phyloP scores from a whole-genome alignment of 2,329 filamentous ascomycete species.

The Pseudopithomyces maydicus region DNA sequence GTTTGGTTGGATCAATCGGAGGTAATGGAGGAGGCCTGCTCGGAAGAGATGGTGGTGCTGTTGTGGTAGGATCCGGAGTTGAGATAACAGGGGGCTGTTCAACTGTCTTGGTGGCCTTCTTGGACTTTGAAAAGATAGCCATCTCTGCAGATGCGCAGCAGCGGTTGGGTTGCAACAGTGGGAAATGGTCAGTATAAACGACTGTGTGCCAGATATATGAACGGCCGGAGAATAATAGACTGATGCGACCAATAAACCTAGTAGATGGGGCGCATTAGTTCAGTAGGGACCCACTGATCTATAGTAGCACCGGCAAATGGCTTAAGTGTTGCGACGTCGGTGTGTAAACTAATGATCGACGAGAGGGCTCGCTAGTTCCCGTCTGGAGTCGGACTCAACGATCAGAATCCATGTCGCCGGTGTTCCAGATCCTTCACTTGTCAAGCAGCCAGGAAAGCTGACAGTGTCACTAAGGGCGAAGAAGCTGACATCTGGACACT shows the following conservation, averaged over 20 bases:
- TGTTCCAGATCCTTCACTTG: neutral
- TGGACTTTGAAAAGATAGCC: conserved; percentile 39
- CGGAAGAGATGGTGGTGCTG: neutral
- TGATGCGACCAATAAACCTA: neutral
- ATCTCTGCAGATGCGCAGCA: conserved; percentile 18
- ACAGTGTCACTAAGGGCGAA: conserved; percentile 3
- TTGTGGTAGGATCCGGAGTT: conserved; percentile 9
- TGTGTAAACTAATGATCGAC: conserved; percentile 5
- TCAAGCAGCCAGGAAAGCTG: conserved; percentile 1
- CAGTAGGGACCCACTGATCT: neutral
- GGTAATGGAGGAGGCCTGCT: neutral
- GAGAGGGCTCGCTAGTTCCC: conserved; percentile 3
- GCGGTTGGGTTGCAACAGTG: neutral
- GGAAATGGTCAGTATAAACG: neutral
- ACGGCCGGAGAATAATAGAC: conserved; percentile 1
- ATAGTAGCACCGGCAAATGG: conserved; percentile 6
- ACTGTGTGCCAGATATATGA: conserved; percentile 5
- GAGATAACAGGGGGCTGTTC: conserved; percentile 28
- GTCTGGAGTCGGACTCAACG: conserved; percentile 5
- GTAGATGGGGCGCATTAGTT: neutral
- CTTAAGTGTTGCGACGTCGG: neutral
- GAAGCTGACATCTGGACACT: conserved; percentile 3
- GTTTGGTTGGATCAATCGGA: conserved; percentile 25
- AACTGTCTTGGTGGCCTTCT: conserved; percentile 35
- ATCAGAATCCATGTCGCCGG: conserved; percentile 5